phyloP scores from a whole-genome alignment of 2,329 filamentous ascomycete genomes.

The Fusarium buharicum region DNA sequence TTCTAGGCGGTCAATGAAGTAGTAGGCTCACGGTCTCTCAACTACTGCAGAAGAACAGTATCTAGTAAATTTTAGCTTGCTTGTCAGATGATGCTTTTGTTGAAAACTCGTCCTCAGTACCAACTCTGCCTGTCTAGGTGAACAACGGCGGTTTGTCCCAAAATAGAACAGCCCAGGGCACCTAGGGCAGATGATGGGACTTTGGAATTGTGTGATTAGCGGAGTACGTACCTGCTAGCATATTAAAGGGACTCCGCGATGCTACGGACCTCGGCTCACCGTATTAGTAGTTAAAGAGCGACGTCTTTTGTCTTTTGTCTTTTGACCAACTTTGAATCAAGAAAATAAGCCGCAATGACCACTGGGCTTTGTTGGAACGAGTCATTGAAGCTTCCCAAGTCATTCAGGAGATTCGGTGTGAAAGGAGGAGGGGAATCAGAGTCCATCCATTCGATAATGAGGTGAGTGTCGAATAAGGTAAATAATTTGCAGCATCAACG shows the following conservation, averaged over 20 bases:
- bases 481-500: conserved; percentile 7
- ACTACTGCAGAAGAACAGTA: background rate
- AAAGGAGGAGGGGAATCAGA: background rate
- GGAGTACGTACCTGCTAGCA: conserved; percentile 3
- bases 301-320: background rate
- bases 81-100: background rate
- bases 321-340: background rate
- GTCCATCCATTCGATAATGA: conserved; percentile 10
- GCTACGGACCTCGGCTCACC: conserved; percentile 22
- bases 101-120: background rate
- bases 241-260: conserved; percentile 9
- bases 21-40: background rate
- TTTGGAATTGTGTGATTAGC: conserved; percentile 4
- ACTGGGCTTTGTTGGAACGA: background rate
- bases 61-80: background rate
- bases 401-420: background rate
- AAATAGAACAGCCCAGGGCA: conserved; percentile 30
- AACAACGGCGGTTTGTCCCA: conserved; percentile 28
- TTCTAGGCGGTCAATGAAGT: conserved; percentile 4
- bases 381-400: background rate
- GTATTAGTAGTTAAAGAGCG: background rate
- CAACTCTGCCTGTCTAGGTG: conserved; percentile 2
- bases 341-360: background rate
- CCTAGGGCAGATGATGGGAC: background rate
- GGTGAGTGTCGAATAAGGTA: conserved; percentile 1